phyloP scores from a whole-genome alignment of 2,329 filamentous ascomycete species.

The Seiridium cupressi region DNA sequence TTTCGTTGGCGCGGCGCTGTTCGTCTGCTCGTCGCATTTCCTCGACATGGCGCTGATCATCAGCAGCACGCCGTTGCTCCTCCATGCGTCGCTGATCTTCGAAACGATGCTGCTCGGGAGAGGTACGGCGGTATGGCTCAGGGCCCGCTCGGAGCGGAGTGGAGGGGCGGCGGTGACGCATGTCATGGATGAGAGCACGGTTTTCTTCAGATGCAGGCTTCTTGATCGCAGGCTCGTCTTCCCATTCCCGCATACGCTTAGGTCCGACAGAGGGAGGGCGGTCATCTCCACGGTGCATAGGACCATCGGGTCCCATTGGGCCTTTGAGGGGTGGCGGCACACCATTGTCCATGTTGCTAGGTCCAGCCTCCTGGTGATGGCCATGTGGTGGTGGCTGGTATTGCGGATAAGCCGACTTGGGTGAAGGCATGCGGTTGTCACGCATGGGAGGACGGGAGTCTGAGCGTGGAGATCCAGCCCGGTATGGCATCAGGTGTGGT shows the following conservation, averaged over 20 bases:
- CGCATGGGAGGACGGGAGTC: slow-evolving; percentile 75
- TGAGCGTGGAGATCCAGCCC: slow-evolving; percentile 75
- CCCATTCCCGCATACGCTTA: slow-evolving; percentile 92
- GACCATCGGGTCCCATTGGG: slow-evolving; percentile 62
- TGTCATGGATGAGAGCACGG: slow-evolving; percentile 81
- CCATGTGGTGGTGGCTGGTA: slow-evolving; percentile 65
- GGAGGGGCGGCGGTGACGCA: slow-evolving; percentile 74
- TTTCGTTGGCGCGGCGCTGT: slow-evolving; percentile 70
- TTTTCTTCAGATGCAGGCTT: slow-evolving; percentile 88
- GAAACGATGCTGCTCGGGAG: slow-evolving; percentile 67
- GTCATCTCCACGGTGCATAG: slow-evolving; percentile 63
- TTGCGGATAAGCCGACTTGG: slow-evolving; percentile 80
- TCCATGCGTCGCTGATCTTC: slow-evolving; percentile 64
- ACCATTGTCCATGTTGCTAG: slow-evolving; percentile 64
- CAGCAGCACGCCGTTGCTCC: slow-evolving; percentile 43
- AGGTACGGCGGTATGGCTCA: slow-evolving; percentile 72
- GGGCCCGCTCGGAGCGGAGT: slow-evolving; percentile 57
- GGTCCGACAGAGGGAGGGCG: slow-evolving; percentile 76
- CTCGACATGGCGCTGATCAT: slow-evolving; percentile 60
- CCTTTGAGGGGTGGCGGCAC: slow-evolving; percentile 58
- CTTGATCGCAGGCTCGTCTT: slow-evolving; percentile 75
- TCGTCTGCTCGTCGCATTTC: slow-evolving; percentile 53
- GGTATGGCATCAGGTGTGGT: slow-evolving; percentile 68
- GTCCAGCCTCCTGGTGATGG: slow-evolving; percentile 63
- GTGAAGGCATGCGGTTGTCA: slow-evolving; percentile 87